phyloP scores from a whole-genome alignment of 441 rosid species.

The Adansonia gregorii region DNA sequence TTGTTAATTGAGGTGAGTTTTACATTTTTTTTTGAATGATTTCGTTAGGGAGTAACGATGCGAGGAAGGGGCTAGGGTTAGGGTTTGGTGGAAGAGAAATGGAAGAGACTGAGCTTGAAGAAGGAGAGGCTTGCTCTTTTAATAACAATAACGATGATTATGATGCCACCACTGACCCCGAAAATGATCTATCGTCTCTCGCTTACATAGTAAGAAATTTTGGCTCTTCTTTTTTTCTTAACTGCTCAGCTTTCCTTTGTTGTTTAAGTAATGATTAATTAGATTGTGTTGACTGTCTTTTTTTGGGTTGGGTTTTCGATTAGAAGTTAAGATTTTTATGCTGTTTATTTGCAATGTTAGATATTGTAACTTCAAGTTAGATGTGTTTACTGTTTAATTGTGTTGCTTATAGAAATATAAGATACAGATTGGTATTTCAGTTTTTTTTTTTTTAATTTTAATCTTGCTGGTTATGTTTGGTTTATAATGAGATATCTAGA shows the following conservation, averaged over 20 bases:
- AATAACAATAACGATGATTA: constrained; percentile 52
- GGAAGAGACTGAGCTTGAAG: constrained; percentile 96
- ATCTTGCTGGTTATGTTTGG: neutral
- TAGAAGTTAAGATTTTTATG: constrained; percentile 28
- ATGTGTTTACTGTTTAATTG: neutral
- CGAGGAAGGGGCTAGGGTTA: constrained; percentile 68
- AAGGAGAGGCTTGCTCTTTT: constrained; percentile 95
- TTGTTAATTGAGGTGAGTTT: constrained; percentile 17
- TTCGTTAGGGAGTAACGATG: constrained; percentile 70
- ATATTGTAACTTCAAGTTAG: constrained; percentile 20
- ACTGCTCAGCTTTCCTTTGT: constrained; percentile 6
- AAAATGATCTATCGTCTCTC: constrained; percentile 76
- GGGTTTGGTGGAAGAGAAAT: constrained; percentile 59
- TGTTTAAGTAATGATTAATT: neutral
- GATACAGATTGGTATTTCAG: constrained; percentile 2
- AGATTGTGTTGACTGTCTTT: constrained; percentile 25
- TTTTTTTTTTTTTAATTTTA: neutral
- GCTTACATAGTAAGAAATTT: constrained; percentile 73
- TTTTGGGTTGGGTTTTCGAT: constrained; percentile 34
- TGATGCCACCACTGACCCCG: constrained; percentile 67
- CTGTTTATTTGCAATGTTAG: constrained; percentile 32
- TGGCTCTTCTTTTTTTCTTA: neutral
- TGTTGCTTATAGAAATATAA: constrained; percentile 22
- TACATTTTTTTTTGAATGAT: constrained; percentile 46
- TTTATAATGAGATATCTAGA: constrained; percentile 18